Evolutionary conservation across 305 asterid species (phyloP).

Genomic region (Fraxinus paxiana): DNA sequence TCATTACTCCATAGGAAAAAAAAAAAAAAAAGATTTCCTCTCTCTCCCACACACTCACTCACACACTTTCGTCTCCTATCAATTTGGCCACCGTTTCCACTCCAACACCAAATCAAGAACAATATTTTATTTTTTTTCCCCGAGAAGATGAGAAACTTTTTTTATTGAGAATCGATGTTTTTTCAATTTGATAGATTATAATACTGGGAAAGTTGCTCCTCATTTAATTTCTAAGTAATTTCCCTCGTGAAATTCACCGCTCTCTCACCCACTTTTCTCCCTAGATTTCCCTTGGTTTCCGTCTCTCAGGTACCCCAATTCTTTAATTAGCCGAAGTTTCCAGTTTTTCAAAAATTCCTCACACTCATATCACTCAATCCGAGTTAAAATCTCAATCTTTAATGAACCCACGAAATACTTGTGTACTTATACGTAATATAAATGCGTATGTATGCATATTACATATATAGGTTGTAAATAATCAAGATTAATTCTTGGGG

Average conservation of each 20-base stretch:
- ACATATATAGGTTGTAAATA: neutral
- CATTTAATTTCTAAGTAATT: neutral
- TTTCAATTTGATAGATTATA: no score
- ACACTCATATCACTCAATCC: slow-evolving; percentile 20
- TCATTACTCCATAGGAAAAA: no score
- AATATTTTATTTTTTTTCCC: neutral
- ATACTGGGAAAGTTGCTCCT: neutral
- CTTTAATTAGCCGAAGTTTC: slow-evolving; percentile 3
- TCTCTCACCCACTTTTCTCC: slow-evolving; percentile 24
- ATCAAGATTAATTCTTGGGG: slow-evolving; percentile 16
- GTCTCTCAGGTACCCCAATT: slow-evolving; percentile 27
- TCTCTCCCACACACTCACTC: no score
- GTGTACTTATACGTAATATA: neutral
- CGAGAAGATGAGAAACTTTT: no score
- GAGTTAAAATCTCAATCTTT: slow-evolving; percentile 30
- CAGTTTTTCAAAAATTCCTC: neutral
- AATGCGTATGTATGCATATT: neutral
- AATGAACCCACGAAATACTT: slow-evolving; percentile 25
- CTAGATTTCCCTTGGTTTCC: slow-evolving; percentile 7
- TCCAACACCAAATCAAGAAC: neutral
- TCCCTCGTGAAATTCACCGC: slow-evolving; percentile 31
- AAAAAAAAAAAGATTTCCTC: no score
- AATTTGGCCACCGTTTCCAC: neutral
- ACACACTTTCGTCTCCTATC: neutral
- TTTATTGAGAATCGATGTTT: no score